Evolutionary conservation across 1,139 yeast genomes (phyloP), one percentile per base, ranked within the genome.

Genomic region (Ogataea hybrid): DNA sequence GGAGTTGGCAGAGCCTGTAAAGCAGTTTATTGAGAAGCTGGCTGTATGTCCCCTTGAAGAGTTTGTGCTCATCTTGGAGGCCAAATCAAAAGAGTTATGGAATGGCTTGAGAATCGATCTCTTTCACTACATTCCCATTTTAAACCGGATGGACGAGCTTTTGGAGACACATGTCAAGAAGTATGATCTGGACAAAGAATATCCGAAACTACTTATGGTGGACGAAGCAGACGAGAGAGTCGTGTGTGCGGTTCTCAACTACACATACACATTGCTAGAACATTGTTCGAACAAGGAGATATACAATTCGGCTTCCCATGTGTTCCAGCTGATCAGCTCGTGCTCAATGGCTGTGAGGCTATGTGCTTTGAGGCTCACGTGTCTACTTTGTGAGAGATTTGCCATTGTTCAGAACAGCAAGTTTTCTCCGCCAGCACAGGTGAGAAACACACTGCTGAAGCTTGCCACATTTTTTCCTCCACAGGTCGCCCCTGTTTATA

Each of bases 141-240:
- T 90, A 51, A 84, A 89, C 61, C 70, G 83, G 51, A 79, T 89
- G 54, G 97, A 89, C 58, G 73, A 69, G 11, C 71, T 86, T 15
- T 67, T 87, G 43, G 85, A 81, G 41, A 52, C 54, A 4, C 64
- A 73, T 30, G 75, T 84, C 20, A 62, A 63, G 11, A 76, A 76
- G 49, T 84, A 87, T 55, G 71, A 69, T 6, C 70, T 84, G 35
- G 69, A 68, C 25, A 68, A 71, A 14, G 76, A 72, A n/a, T 59
- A 56, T 46, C 71, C 74, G 8, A 68, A 63, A 43, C 69, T 85
- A 28, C 64, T 63, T 14, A 67, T 69, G 14, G 70, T 87, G 48
- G 57, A 66, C 0, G 43, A 51, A 0, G 62, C 62, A 1, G 95
- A 86, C 50, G 70, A 65, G 23, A 53, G 47, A 1, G 50, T 80